Percentiles rank a stretch among this genome's conserved stretches.
Conservation (phyloP, 108 stramenopile species). For the Cyclostephanos tholiformis region DNA sequence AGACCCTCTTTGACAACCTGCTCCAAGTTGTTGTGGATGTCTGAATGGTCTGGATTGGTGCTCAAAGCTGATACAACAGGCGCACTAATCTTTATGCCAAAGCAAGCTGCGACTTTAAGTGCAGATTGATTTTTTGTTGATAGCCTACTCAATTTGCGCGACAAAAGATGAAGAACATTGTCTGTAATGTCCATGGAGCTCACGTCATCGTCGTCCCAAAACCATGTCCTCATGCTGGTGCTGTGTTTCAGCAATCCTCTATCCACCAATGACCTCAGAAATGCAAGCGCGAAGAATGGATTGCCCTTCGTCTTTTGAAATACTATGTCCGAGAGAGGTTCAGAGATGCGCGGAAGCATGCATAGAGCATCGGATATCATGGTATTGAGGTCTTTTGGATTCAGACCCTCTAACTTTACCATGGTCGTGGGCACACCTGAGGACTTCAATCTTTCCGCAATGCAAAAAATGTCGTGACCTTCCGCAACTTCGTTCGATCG, state of each 20-base stretch:
- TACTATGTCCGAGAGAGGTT: constrained; percentile 24
- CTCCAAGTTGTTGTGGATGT: too few species aligned
- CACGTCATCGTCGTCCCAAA: too few species aligned
- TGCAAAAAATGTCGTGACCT: too few species aligned
- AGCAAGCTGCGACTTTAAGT: constrained; percentile 5
- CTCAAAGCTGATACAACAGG: too few species aligned
- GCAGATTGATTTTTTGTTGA: background rate
- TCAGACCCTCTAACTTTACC: too few species aligned
- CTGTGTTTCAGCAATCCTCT: too few species aligned
- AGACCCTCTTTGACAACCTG: too few species aligned
- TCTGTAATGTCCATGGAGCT: too few species aligned
- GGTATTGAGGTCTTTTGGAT: constrained; percentile 28
- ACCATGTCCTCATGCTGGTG: constrained; percentile 33
- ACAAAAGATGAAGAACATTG: too few species aligned
- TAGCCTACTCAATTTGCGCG: constrained; percentile 28
- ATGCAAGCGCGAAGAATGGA: constrained; percentile 30
- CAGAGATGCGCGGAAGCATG: constrained; percentile 27
- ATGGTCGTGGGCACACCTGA: constrained; percentile 15
- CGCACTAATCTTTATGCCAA: too few species aligned
- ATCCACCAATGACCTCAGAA: constrained; percentile 32
- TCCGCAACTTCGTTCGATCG: constrained; percentile 31
- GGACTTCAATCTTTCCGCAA: constrained; percentile 10
- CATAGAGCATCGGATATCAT: too few species aligned
- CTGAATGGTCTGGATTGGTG: too few species aligned
- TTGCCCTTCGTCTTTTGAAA: constrained; percentile 39